phyloP scores from a whole-genome alignment of 805 yeast genomes.

The Teunomyces gatunensis region DNA sequence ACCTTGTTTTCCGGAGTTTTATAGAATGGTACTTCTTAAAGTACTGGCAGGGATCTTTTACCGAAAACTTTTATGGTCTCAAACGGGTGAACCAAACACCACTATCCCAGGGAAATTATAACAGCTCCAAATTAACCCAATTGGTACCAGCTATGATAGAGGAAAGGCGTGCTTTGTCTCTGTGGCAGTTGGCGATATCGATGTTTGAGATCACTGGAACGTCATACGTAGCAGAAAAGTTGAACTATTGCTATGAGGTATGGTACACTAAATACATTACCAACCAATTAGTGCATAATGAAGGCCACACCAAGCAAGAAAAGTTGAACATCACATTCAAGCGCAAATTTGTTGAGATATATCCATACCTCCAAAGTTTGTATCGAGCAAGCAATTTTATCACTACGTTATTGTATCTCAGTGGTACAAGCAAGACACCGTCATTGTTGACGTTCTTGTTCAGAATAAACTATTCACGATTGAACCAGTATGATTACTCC shows the following conservation, averaged over 20 bases:
- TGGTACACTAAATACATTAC: slow-evolving; percentile 59
- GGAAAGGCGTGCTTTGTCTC: slow-evolving; percentile 49
- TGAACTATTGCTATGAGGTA: slow-evolving; percentile 61
- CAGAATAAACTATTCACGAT: slow-evolving; percentile 62
- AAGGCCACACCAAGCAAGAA: slow-evolving; percentile 21
- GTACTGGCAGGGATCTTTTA: slow-evolving; percentile 80
- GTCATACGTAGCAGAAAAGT: slow-evolving; percentile 68
- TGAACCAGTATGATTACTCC: slow-evolving; percentile 50
- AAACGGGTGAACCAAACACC: slow-evolving; percentile 54
- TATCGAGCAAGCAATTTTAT: slow-evolving; percentile 50
- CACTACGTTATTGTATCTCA: slow-evolving; percentile 61
- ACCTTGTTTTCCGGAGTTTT: slow-evolving; percentile 54
- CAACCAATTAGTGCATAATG: slow-evolving; percentile 34
- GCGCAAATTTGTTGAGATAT: slow-evolving; percentile 51
- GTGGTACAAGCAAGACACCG: slow-evolving; percentile 65
- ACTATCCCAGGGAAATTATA: slow-evolving; percentile 27
- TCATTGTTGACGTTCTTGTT: slow-evolving; percentile 59
- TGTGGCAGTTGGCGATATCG: slow-evolving; percentile 51
- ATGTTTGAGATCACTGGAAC: slow-evolving; percentile 60
- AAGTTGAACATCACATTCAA: slow-evolving; percentile 26
- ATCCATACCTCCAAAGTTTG: slow-evolving; percentile 55
- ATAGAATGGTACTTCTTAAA: slow-evolving; percentile 71
- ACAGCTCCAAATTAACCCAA: slow-evolving; percentile 32
- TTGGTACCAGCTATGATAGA: slow-evolving; percentile 45
- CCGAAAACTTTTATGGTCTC: slow-evolving; percentile 89